These are phyloP conservation scores for Pseudogymnoascus sp. DNA, from an alignment of 2,329 filamentous ascomycete genomes.

Conservation along the genomic window DNA sequence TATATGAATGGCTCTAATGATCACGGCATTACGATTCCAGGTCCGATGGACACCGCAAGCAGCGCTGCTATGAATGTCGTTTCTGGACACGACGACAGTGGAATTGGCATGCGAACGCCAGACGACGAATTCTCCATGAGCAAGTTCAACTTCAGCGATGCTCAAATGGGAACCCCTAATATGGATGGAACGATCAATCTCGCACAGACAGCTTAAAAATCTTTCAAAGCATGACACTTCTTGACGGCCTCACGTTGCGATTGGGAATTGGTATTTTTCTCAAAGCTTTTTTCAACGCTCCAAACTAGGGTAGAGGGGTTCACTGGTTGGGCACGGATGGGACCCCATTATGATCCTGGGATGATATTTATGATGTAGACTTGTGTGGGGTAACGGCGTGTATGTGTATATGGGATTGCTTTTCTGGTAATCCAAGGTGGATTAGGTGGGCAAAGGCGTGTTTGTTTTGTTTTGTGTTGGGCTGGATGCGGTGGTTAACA, in stretches of 20 bases:
- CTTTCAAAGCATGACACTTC: background rate
- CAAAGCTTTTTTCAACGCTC: constrained; percentile 1
- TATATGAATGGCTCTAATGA: constrained; percentile 17
- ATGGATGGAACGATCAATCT: constrained; percentile 10
- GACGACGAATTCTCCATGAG: constrained; percentile 56
- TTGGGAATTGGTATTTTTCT: background rate
- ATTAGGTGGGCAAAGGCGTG: constrained; percentile 7
- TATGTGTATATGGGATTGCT: constrained; percentile 10
- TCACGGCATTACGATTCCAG: constrained; percentile 17
- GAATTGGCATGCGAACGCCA: constrained; percentile 61
- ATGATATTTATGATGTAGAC: constrained; percentile 10
- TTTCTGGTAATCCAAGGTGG: constrained; percentile 8
- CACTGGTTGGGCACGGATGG: constrained; percentile 7
- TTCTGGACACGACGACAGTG: constrained; percentile 56
- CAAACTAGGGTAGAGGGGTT: constrained; percentile 5
- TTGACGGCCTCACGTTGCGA: constrained; percentile 3
- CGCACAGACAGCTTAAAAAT: constrained; percentile 6
- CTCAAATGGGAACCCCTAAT: constrained; percentile 16
- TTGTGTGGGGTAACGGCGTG: constrained; percentile 1
- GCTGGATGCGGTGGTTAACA: background rate
- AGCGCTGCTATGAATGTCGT: constrained; percentile 35
- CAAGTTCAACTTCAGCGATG: constrained; percentile 42
- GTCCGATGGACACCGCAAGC: constrained; percentile 32
- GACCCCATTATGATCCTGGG: constrained; percentile 10
- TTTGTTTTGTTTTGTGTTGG: constrained; percentile 10